Evolutionary conservation across 2,329 filamentous ascomycete genomes (phyloP).

Genomic region (Sporothrix luriei): DNA sequence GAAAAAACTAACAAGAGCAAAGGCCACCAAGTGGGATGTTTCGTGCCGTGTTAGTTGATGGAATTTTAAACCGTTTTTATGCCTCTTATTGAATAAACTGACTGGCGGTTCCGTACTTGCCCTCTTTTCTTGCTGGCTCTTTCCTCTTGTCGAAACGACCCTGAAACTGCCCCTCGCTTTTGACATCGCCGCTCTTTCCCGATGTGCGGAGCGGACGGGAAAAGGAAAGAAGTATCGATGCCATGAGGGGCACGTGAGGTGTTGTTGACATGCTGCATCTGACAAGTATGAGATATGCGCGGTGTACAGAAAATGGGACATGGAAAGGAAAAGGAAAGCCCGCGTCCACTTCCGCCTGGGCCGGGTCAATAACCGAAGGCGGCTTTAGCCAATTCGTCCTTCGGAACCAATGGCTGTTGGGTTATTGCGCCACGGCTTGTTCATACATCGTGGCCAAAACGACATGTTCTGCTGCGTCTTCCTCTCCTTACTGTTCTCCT

Average conservation of each 20-base stretch:
- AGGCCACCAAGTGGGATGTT: constrained; percentile 22
- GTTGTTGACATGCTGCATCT: background rate
- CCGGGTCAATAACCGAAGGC: background rate
- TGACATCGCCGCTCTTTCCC: constrained; percentile 2
- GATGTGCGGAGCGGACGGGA: background rate
- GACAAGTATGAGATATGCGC: background rate
- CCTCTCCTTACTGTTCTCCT: background rate
- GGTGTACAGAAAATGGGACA: background rate
- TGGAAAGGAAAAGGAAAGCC: background rate
- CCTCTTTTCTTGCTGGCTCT: background rate
- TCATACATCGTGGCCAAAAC: constrained; percentile 15
- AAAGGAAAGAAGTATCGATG: background rate
- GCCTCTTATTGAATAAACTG: background rate
- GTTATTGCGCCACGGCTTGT: constrained; percentile 6
- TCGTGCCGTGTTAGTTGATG: constrained; percentile 11
- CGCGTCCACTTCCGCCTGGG: background rate
- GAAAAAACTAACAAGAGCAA: constrained; percentile 5
- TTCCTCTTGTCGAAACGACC: constrained; percentile 3
- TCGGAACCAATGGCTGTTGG: constrained; percentile 4
- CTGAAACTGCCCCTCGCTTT: background rate
- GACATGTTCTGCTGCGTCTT: background rate
- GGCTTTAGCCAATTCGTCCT: constrained; percentile 25
- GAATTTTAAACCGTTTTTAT: background rate
- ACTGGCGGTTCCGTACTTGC: too few species aligned
- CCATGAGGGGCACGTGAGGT: constrained; percentile 1